A percentile compares a stretch with the other conserved stretches of the same genome.
phyloP scores from a whole-genome alignment of 768 basidiomycete species.

The Saitozyma podzolica region DNA sequence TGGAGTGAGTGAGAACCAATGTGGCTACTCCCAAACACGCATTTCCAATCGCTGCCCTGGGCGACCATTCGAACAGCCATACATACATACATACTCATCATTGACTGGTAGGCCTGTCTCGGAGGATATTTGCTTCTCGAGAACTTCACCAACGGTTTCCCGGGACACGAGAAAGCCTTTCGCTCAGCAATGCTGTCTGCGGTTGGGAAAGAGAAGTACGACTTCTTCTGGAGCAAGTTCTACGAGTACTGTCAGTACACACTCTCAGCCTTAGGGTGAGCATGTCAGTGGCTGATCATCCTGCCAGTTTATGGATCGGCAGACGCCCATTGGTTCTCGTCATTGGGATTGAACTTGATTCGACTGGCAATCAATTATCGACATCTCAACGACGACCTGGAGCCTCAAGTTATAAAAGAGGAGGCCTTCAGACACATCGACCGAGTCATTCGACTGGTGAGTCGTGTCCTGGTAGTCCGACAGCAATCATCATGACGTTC shows the following conservation, averaged over 20 bases:
- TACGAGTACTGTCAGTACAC: conserved; percentile 7
- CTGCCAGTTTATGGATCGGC: conserved; percentile 69
- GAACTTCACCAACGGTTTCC: too few relatives aligned
- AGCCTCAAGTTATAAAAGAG: conserved; percentile 72
- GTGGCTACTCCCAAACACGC: too few relatives aligned
- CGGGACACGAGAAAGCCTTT: too few relatives aligned
- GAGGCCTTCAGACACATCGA: conserved; percentile 78
- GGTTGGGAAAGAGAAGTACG: too few relatives aligned
- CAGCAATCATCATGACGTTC: background rate
- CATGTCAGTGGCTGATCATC: conserved; percentile 63
- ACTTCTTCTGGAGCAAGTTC: too few relatives aligned
- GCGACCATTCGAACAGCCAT: too few relatives aligned
- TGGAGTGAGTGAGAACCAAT: background rate
- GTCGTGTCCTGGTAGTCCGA: conserved; percentile 2
- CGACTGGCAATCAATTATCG: conserved; percentile 56
- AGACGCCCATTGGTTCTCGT: conserved; percentile 77
- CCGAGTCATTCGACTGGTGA: conserved; percentile 64
- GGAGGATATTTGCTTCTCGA: background rate
- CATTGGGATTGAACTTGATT: conserved; percentile 75
- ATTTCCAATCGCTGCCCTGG: too few relatives aligned
- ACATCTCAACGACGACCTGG: conserved; percentile 63
- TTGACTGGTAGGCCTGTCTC: conserved; percentile 1
- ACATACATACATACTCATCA: too few relatives aligned
- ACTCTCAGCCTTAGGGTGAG: background rate
- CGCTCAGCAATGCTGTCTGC: too few relatives aligned